A percentile compares a stretch with the other conserved stretches of the same genome.
Evolutionary conservation across 306 rosid species (phyloP).

Genomic region (Medicago arabica): DNA sequence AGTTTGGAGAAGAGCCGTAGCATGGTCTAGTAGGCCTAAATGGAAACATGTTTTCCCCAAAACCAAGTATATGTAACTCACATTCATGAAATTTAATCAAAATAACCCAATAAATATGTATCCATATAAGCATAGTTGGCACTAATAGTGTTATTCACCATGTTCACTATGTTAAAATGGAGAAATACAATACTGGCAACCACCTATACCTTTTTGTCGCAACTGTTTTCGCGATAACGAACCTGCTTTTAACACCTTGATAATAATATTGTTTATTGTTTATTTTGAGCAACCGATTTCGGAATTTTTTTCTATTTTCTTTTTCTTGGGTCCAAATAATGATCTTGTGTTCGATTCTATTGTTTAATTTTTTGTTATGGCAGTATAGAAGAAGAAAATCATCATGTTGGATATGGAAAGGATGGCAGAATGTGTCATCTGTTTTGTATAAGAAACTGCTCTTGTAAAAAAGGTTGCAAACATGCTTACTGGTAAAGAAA

Average conservation of each 20-base stretch:
- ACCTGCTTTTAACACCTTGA: no score
- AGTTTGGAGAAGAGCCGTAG: constrained; percentile 91
- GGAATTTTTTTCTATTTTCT: no score
- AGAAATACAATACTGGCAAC: no score
- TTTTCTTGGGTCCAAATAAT: no score
- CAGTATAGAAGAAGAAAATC: constrained; percentile 44
- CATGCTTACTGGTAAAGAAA: constrained; percentile 80
- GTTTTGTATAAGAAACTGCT: constrained; percentile 79
- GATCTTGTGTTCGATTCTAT: not conserved
- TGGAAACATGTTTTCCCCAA: constrained; percentile 94
- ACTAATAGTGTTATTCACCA: no score
- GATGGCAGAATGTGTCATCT: constrained; percentile 79
- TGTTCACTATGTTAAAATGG: no score
- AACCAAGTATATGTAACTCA: constrained; percentile 66
- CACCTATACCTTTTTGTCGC: no score
- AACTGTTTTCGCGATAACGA: no score
- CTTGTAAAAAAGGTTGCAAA: constrained; percentile 87
- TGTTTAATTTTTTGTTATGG: constrained; percentile 29
- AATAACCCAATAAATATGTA: no score
- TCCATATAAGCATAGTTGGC: no score
- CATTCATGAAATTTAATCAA: not conserved
- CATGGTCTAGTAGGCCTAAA: constrained; percentile 93
- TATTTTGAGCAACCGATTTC: no score
- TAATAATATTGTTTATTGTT: no score
- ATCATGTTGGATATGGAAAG: constrained; percentile 49